Evolutionary conservation across 2,329 filamentous ascomycete species (phyloP).

Genomic region (Dothistroma septosporum): DNA sequence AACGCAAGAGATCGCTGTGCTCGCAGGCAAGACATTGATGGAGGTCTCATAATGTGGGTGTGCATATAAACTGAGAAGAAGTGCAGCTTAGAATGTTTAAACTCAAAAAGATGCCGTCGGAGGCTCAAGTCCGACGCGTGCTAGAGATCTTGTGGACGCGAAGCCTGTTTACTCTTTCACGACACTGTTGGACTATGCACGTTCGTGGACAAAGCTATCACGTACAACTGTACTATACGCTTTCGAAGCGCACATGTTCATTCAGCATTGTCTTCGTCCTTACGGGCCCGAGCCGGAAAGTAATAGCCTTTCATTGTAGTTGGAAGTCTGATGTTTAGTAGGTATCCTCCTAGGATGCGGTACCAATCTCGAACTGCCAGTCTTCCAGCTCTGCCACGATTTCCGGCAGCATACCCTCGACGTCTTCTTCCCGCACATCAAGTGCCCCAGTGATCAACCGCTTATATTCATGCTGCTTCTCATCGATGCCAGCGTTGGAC

Average conservation of each 20-base stretch:
- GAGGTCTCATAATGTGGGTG: slow-evolving; percentile 29
- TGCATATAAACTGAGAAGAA: background rate
- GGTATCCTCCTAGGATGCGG: slow-evolving; percentile 15
- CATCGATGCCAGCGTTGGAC: slow-evolving; percentile 64
- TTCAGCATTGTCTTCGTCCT: background rate
- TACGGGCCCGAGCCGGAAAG: too few species aligned
- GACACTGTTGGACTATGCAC: background rate
- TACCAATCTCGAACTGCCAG: slow-evolving; percentile 23
- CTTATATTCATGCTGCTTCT: slow-evolving; percentile 67
- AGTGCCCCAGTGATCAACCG: slow-evolving; percentile 65
- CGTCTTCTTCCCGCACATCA: slow-evolving; percentile 63
- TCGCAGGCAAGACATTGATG: slow-evolving; percentile 28
- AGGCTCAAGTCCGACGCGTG: too few species aligned
- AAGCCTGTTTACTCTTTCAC: background rate
- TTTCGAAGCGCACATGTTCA: background rate
- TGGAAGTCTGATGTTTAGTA: background rate
- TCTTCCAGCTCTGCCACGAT: slow-evolving; percentile 49
- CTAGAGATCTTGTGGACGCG: too few species aligned
- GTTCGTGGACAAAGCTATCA: background rate
- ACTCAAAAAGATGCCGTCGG: background rate
- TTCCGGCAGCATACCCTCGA: slow-evolving; percentile 58
- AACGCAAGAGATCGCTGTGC: slow-evolving; percentile 28
- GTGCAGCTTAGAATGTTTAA: background rate
- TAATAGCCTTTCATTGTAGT: too few species aligned
- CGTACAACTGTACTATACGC: background rate